A percentile compares a stretch with the other conserved stretches of the same genome.
phyloP scores from a whole-genome alignment of 129 eudicot genomes.

The Artemisia tridentata region DNA sequence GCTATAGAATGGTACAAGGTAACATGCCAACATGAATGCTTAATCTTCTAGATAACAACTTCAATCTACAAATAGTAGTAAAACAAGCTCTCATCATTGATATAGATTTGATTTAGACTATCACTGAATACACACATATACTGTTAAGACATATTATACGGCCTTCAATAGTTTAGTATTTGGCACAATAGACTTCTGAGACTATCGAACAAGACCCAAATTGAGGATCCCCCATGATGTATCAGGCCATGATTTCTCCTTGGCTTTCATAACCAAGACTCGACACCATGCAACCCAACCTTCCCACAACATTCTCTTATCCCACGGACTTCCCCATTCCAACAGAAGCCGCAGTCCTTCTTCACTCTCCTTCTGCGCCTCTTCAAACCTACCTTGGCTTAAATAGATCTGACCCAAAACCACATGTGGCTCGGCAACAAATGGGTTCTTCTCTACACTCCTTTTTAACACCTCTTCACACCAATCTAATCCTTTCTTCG shows the following conservation, averaged over 20 bases:
- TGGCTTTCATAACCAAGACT: constrained; percentile 78
- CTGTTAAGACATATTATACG: too few species aligned
- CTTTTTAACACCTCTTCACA: constrained; percentile 47
- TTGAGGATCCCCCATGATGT: constrained; percentile 36
- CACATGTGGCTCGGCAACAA: constrained; percentile 73
- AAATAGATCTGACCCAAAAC: constrained; percentile 74
- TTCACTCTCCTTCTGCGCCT: constrained; percentile 64
- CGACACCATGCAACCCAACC: constrained; percentile 94
- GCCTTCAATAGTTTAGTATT: too few species aligned
- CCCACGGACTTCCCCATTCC: constrained; percentile 99
- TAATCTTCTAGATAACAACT: background rate
- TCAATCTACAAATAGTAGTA: background rate
- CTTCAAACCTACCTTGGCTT: constrained; percentile 69
- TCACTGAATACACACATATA: too few species aligned
- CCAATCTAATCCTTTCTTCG: constrained; percentile 42
- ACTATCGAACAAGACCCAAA: too few species aligned
- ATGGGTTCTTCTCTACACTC: constrained; percentile 70
- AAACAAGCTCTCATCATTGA: too few species aligned
- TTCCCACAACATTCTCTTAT: constrained; percentile 93
- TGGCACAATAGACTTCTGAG: too few species aligned
- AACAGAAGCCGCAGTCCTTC: constrained; percentile 62
- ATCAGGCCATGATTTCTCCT: constrained; percentile 80
- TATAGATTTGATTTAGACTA: too few species aligned
- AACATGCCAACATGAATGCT: background rate
- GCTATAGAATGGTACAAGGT: background rate